Evolutionary conservation across 352 stramenopile species (phyloP).

Genomic region (Pythium phragmiticola): DNA sequence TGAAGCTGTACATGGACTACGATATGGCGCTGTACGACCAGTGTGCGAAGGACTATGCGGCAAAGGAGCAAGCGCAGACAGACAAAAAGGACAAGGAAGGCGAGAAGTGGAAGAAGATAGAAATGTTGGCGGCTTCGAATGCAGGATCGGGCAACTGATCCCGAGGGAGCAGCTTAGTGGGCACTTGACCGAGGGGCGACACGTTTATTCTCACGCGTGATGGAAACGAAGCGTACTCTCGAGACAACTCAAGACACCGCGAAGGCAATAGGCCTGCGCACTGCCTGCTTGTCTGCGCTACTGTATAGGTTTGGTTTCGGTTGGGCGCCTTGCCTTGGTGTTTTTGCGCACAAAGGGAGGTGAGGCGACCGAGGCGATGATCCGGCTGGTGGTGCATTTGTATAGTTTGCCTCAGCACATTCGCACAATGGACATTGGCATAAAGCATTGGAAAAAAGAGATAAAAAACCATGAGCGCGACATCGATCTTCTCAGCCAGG

Average conservation of each 20-base stretch:
- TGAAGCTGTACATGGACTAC: slow-evolving; percentile 87
- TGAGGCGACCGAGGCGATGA: slow-evolving; percentile 4
- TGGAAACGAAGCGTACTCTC: slow-evolving; percentile 9
- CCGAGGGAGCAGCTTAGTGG: slow-evolving; percentile 11
- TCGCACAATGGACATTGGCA: slow-evolving; percentile 27
- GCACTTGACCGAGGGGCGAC: slow-evolving; percentile 5
- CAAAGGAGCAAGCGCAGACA: slow-evolving; percentile 66
- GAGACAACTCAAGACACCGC: slow-evolving; percentile 7
- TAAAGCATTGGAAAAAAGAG: slow-evolving; percentile 25
- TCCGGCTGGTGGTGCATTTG: slow-evolving; percentile 31
- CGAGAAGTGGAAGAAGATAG: slow-evolving; percentile 93
- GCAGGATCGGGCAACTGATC: slow-evolving; percentile 37
- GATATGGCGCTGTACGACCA: slow-evolving; percentile 94
- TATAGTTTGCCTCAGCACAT: slow-evolving; percentile 33
- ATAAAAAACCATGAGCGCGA: not conserved
- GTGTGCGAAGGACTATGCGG: slow-evolving; percentile 83
- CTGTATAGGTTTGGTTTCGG: slow-evolving; percentile 26
- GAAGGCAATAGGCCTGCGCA: slow-evolving; percentile 29
- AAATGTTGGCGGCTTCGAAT: slow-evolving; percentile 85
- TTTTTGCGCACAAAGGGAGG: not conserved
- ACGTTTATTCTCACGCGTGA: slow-evolving; percentile 4
- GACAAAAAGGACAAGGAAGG: slow-evolving; percentile 80
- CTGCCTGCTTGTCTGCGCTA: slow-evolving; percentile 23
- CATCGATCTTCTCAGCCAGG: not conserved
- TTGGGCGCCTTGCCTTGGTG: slow-evolving; percentile 7